Conservation (phyloP, 2,329 filamentous ascomycete genomes). For the Colletotrichum graminicola region DNA sequence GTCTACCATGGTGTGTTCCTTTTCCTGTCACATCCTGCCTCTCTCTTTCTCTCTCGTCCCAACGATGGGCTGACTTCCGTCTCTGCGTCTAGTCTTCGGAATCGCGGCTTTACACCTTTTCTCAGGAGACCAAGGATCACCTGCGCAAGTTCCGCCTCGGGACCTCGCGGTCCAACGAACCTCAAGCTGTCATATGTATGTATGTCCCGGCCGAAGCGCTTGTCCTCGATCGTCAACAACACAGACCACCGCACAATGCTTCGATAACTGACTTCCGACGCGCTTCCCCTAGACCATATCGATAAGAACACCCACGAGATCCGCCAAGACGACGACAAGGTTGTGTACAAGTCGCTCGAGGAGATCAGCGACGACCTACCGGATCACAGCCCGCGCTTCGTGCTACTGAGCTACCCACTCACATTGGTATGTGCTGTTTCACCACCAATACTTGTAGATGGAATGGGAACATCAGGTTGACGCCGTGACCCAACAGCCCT, state of each 20-base stretch:
- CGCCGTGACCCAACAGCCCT: constrained; percentile 66
- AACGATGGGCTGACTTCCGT: constrained; percentile 24
- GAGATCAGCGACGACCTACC: constrained; percentile 90
- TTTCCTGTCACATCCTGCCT: not conserved
- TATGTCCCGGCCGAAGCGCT: constrained; percentile 51
- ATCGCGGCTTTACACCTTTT: constrained; percentile 92
- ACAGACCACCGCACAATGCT: not conserved
- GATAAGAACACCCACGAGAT: constrained; percentile 93
- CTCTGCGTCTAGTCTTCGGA: constrained; percentile 73
- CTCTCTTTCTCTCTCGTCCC: not conserved
- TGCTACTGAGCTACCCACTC: constrained; percentile 91
- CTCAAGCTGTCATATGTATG: constrained; percentile 96
- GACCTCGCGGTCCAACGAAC: constrained; percentile 86
- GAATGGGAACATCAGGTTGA: not conserved
- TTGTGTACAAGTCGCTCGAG: constrained; percentile 83
- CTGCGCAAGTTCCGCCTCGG: constrained; percentile 94
- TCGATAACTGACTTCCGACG: not conserved
- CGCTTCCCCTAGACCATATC: constrained; percentile 78
- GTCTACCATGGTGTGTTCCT: constrained; percentile 28
- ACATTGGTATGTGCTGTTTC: constrained; percentile 74
- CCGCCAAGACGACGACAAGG: constrained; percentile 80
- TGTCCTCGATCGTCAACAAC: not conserved
- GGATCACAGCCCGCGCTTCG: constrained; percentile 89
- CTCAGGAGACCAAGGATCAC: constrained; percentile 87
- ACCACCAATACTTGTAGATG: not conserved